Base-by-base conservation (phyloP, 805 yeast species). In the Kluyveromyces aestuarii region DNA sequence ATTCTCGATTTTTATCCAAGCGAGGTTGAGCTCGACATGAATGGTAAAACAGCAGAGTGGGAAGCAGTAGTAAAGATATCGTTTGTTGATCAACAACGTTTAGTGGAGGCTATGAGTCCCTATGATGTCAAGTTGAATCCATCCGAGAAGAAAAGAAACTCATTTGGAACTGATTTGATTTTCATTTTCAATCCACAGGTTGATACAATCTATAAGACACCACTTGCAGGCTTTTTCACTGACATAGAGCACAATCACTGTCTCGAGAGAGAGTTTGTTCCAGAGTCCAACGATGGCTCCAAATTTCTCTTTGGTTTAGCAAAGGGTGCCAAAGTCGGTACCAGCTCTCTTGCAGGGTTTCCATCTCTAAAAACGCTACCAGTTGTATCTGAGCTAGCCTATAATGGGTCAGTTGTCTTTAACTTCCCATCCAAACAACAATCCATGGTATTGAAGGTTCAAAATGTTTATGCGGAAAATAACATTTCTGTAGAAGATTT, bases 11-110 rank as follows among this genome's bases (percentile, higher is more conserved):
- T 88, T 60, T 93, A 93, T 62, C 99, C 99, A 2, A 75, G 76
- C 50, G 87, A 87, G 51, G 96, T 91, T 49, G 87, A 82, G 46
- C 74, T 87, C 36, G 99, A 93, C 69, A 75, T 81, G 77, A 93
- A 93, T 63, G 99, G 98, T 41, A 93, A 93, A 64, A 87, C 89
- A 48, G 95, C 93, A 2, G 84, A 88, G 45, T 93, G 99, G 99
- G 98, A 93, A 70, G 97, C 97, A 10, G 96, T 93, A 48, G 96
- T 93, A 7, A 76, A 87, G 58, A 76, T 93, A 50, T 82, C 95
- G 6, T 93, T 93, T 73, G 97, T 93, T 42, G 97, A 93, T 55
- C 88, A 85, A 59, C 67, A 77, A 30, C 75, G 93, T 51, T 74
- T 93, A 49, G 69, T 84, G 33, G 80, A 74, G 3, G 91, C 91